phyloP scores from a whole-genome alignment of 192 early-diverging fungal genomes.

The Podila epigama region DNA sequence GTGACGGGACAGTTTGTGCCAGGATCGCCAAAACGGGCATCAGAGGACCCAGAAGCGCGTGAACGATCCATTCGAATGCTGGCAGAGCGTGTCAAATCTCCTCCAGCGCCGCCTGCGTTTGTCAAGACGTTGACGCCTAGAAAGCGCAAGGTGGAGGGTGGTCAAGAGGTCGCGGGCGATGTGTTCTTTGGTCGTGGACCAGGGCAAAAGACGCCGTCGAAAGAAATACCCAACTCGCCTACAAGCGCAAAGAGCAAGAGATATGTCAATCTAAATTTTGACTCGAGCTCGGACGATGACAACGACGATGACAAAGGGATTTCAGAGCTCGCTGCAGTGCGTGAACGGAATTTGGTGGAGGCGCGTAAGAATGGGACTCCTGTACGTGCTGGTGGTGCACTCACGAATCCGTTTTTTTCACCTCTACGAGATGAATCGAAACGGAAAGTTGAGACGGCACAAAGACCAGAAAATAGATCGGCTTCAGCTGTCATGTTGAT shows the following conservation, averaged over 20 bases:
- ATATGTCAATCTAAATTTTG: background rate
- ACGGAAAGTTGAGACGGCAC: background rate
- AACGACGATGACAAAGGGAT: background rate
- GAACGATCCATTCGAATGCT: slow-evolving; percentile 40
- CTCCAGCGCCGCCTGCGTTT: slow-evolving; percentile 9
- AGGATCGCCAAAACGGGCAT: slow-evolving; percentile 26
- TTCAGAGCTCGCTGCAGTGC: background rate
- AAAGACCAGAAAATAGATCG: too few species aligned
- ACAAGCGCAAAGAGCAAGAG: background rate
- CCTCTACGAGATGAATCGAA: background rate
- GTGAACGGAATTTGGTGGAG: background rate
- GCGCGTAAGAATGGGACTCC: background rate
- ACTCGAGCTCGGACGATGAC: background rate
- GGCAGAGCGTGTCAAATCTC: slow-evolving; percentile 38
- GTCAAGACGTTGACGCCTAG: background rate
- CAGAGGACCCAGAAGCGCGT: slow-evolving; percentile 35
- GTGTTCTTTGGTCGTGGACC: background rate
- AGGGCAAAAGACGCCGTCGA: background rate
- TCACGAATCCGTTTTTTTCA: background rate
- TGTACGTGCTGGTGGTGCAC: background rate
- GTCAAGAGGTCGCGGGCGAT: background rate
- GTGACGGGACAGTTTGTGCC: slow-evolving; percentile 44
- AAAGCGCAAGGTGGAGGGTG: background rate
- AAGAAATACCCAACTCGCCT: background rate
- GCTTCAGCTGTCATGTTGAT: background rate